Base-by-base conservation (phyloP, 2,329 filamentous ascomycete genomes). In the Diaporthe velutina region DNA sequence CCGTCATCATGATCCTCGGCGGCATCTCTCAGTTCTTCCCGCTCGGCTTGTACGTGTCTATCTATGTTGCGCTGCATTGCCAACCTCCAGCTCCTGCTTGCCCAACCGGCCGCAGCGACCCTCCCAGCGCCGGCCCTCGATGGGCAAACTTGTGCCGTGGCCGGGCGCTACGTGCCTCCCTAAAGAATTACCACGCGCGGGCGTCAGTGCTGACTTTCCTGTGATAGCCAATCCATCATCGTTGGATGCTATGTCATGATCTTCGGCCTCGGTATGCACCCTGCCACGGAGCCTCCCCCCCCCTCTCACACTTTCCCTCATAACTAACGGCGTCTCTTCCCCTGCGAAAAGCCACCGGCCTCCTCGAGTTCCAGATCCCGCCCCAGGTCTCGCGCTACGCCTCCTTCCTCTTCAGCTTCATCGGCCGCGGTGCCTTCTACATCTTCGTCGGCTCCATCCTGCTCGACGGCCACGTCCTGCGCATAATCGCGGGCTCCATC, bases 381-480 rank as follows among this genome's bases (percentile, higher is more conserved):
- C 95, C 96, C 75, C 96, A 98, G 83, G 90, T 98, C 72, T 93
- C 95, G 74, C 93, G 95, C 86, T 98, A 98, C 88, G 96, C 95
- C 72, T 98, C 95, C 15, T 99, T 99, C 89, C 93, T 98, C 85
- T 98, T 98, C 89, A 98, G 95, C 74, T 98, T 99, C 89, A 87
- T 98, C 79, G 97, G 97, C 76, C 95, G 97, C 82, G 97, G 97
- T 85, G 89, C 95, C 83, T 98, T 99, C 88, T 99, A 99, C 90
- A 90, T 98, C 85, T 98, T 99, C 85, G 89, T 98, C 80, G 97
- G 96, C 78, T 94, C 91, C 79, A 93, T 98, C 80, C 90, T 98
- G 74, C 90, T 98, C 73, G 92, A 94, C 79, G 85, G 89, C 77
- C 82, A 87, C 77, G 87, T 91, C 81, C 88, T 94, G 80, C 93